A percentile compares a stretch with the other conserved stretches of the same genome.
phyloP scores from a whole-genome alignment of 1,284 basidiomycete genomes.

The Afroboletus lepidellus region DNA sequence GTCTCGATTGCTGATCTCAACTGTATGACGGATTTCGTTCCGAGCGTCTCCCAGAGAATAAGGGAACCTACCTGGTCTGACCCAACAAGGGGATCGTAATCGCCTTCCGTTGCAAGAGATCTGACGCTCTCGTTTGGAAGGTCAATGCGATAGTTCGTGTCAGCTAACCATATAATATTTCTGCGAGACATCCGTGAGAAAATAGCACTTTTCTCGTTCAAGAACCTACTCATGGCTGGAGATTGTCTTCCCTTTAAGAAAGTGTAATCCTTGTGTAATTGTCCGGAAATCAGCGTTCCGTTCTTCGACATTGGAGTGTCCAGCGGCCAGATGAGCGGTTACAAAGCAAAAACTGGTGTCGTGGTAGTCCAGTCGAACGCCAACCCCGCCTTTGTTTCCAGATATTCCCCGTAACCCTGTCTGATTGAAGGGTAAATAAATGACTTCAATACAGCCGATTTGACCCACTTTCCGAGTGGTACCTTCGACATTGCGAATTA shows the following conservation, averaged over 20 bases:
- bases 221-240: constrained; percentile 80
- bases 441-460: background rate
- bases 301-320: constrained; percentile 86
- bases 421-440: constrained; percentile 40
- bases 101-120: constrained; percentile 56
- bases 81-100: constrained; percentile 72
- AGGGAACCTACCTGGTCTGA: constrained; percentile 73
- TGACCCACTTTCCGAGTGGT: constrained; percentile 78
- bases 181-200: constrained; percentile 39
- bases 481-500: constrained; percentile 90
- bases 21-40: constrained; percentile 37
- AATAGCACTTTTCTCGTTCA: background rate
- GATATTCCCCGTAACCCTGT: constrained; percentile 96
- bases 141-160: constrained; percentile 94
- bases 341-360: constrained; percentile 95
- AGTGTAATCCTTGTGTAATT: constrained; percentile 80
- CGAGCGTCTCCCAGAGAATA: background rate
- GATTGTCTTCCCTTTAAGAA: constrained; percentile 87
- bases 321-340: constrained; percentile 94
- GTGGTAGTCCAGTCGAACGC: constrained; percentile 86
- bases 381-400: constrained; percentile 96
- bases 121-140: constrained; percentile 82
- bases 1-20: constrained; percentile 70
- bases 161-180: constrained; percentile 91
- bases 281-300: constrained; percentile 92